Conservation (phyloP, 1,284 basidiomycete species). For the Moesziomyces sp. region DNA sequence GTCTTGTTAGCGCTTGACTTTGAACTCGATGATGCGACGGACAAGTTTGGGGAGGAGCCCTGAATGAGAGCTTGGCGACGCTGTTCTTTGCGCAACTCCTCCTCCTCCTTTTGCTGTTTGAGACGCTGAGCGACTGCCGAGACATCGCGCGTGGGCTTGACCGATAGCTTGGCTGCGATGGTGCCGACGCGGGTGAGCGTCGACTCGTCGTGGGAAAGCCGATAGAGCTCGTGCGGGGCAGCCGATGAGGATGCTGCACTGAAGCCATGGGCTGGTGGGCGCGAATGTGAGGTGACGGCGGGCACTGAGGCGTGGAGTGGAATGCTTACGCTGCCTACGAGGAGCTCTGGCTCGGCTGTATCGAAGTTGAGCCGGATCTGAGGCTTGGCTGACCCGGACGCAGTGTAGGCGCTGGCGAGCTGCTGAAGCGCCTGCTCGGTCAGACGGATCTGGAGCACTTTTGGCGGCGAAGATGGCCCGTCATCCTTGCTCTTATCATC, state of each 20-base stretch:
- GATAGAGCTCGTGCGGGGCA: constrained; percentile 37
- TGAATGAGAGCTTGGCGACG: constrained; percentile 35
- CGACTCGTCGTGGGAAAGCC: constrained; percentile 39
- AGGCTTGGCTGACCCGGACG: background rate
- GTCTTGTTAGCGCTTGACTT: constrained; percentile 23
- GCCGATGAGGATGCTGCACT: constrained; percentile 19
- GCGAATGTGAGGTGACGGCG: background rate
- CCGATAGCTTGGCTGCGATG: constrained; percentile 35
- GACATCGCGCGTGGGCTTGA: constrained; percentile 36
- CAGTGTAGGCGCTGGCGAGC: constrained; percentile 16
- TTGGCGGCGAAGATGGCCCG: constrained; percentile 7
- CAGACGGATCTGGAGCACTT: constrained; percentile 32
- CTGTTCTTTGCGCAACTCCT: constrained; percentile 45
- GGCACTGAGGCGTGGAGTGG: constrained; percentile 29
- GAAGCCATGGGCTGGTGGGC: background rate
- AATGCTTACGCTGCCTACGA: constrained; percentile 23
- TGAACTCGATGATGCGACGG: constrained; percentile 14
- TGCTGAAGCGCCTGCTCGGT: constrained; percentile 36
- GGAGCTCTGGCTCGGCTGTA: constrained; percentile 15
- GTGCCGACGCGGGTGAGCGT: constrained; percentile 28
- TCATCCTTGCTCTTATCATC: background rate
- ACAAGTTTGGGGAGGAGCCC: constrained; percentile 24
- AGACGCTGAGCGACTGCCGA: constrained; percentile 41
- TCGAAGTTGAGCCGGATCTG: constrained; percentile 32
- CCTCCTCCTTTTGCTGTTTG: constrained; percentile 48